Base-by-base conservation (phyloP, 2,329 filamentous ascomycete species). In the Colletotrichum scovillei region DNA sequence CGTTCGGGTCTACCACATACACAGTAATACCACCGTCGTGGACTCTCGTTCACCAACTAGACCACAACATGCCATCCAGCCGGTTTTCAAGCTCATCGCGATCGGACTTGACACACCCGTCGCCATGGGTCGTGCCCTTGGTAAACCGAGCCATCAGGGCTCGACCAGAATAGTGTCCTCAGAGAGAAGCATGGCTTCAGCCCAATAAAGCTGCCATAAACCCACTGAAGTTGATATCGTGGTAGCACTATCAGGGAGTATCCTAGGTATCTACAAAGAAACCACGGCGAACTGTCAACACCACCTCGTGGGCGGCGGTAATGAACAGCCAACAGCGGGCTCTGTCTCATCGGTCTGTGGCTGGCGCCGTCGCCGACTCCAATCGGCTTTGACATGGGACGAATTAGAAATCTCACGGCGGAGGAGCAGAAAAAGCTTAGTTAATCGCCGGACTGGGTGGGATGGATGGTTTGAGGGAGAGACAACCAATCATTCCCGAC, bases 391-490 rank as follows among this genome's bases (percentile, higher is more conserved):
- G 16, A 63, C 46, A 72, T 64, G 66, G 55, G 66, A 69, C 30
- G 70, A 56, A 72, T 72, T 69, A 69, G 70, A 72, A 69, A 72
- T 69, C 66, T 72, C 30, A 60, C 70, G n/a, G 53, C 28, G 42
- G 59, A 35, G 28, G 28, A 35, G 60, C 12, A 16, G 19, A n/a
- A 64, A 56, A 58, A 72, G 69, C 69, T 72, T 72, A 69, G 57
- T 53, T 52, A 58, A 68, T 69, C 64, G 58, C 57, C 63, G 64
- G 69, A 28, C n/a, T 26, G 32, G 32, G 63, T 67, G 69, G 63
- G 56, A 64, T 65, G 53, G 35, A n/a, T 11, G 6, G 53, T 49
- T 55, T 59, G 63, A 55, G 8, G 42, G 55, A 60, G 14, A 66
- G 14, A 30, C 38, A 32, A 4, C 28, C 53, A 69, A 59, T 66